phyloP scores from a whole-genome alignment of 192 early-diverging fungal genomes.

The Dissophora globulifera region DNA sequence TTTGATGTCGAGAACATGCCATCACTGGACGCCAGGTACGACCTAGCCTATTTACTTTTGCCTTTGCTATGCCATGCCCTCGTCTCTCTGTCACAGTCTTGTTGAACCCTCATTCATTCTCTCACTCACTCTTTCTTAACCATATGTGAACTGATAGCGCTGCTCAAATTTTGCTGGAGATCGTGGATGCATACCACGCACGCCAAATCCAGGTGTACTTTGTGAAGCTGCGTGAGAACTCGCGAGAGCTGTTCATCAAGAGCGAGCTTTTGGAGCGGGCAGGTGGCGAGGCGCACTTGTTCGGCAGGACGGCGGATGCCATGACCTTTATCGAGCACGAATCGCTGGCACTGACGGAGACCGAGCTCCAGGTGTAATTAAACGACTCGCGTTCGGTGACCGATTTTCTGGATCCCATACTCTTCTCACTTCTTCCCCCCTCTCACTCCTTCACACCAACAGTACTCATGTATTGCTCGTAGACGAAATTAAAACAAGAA shows the following conservation, averaged over 20 bases:
- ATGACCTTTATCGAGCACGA: constrained; percentile 62
- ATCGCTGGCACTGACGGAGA: constrained; percentile 20
- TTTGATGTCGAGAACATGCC: constrained; percentile 95
- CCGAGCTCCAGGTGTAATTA: constrained; percentile 39
- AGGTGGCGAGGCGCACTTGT: constrained; percentile 75
- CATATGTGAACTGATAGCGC: no score
- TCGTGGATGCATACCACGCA: constrained; percentile 85
- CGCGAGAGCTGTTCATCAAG: constrained; percentile 76
- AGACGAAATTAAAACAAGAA: no score
- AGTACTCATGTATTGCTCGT: no score
- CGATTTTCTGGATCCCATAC: neutral
- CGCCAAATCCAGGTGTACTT: constrained; percentile 91
- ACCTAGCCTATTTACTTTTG: no score
- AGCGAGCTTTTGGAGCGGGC: constrained; percentile 70
- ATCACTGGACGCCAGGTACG: constrained; percentile 90
- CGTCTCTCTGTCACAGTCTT: no score
- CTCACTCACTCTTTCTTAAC: neutral
- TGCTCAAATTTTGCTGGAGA: constrained; percentile 84
- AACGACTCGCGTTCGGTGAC: neutral
- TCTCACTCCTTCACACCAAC: no score
- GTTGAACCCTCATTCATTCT: no score
- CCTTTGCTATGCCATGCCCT: no score
- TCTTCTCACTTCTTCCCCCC: neutral
- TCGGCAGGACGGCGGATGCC: constrained; percentile 67
- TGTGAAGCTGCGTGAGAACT: constrained; percentile 83